Evolutionary conservation across 192 early-diverging fungal species (phyloP).

Genomic region (Lunasporangiospora selenospora): DNA sequence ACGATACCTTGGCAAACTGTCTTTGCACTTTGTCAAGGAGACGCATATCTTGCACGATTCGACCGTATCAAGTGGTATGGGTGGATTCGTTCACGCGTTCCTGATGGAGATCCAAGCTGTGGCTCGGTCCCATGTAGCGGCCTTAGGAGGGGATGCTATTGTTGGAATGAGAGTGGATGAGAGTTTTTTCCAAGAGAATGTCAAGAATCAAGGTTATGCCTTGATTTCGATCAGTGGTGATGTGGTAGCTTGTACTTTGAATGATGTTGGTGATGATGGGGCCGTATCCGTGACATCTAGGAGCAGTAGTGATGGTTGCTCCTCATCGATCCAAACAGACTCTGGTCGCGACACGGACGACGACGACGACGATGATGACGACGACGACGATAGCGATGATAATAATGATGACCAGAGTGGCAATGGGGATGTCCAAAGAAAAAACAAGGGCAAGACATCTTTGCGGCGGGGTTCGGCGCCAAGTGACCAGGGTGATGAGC

Average conservation of each 20-base stretch:
- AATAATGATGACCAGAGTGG: conserved; percentile 4
- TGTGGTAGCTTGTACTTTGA: conserved; percentile 55
- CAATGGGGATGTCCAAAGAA: background rate
- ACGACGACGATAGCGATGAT: background rate
- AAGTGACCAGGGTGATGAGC: too few relatives aligned
- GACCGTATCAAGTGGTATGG: conserved; percentile 65
- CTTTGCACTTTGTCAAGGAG: conserved; percentile 86
- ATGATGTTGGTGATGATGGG: background rate
- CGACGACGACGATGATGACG: background rate
- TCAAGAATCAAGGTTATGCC: conserved; percentile 79
- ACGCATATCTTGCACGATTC: conserved; percentile 54
- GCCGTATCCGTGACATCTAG: too few relatives aligned
- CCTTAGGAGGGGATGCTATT: conserved; percentile 77
- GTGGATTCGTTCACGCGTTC: conserved; percentile 74
- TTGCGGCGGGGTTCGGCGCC: too few relatives aligned
- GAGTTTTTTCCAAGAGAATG: conserved; percentile 65
- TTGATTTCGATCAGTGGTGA: conserved; percentile 69
- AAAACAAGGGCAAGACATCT: background rate
- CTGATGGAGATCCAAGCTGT: conserved; percentile 71
- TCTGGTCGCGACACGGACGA: conserved; percentile 6
- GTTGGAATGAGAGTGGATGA: conserved; percentile 71
- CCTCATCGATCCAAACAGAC: conserved; percentile 6
- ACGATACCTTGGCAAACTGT: conserved; percentile 71
- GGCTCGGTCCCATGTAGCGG: conserved; percentile 68
- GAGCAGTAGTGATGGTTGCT: too few relatives aligned